Base-by-base conservation (phyloP, 306 rosid species). In the Castanea mollissima region DNA sequence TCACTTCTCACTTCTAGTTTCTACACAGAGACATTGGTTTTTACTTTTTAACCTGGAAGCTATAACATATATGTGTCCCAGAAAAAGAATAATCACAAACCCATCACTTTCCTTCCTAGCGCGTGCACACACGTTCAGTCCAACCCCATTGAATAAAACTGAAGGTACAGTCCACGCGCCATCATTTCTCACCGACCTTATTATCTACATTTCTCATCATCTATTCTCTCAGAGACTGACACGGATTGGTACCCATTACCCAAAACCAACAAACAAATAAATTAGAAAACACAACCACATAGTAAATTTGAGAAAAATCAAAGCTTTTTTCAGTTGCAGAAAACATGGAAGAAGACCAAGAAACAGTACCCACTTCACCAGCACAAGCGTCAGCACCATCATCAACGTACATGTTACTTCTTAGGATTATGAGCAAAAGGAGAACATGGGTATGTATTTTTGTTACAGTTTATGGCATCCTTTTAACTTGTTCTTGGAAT, bases 391-490 rank as follows among this genome's bases (percentile, higher is more conserved):
- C 93, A 1, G 41, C 86, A 0, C 84, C 91, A 1, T 55, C 87
- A 1, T 85, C 87, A 74, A 85, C 90, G 0, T 92, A 88, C 90
- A 13, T 52, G 73, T 74, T 93, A 6, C 27, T 90, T 15, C 78
- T 91, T 3, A 76, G 83, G 51, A 71, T 87, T 3, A 88, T 92
- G 96, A 90, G 98, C 92, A 90, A 87, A 80, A 90, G 97, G 76
- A 89, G 94, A 69, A 90, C 92, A 65, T 94, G 99, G 99, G 93
- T 85, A 25, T 91, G 88, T 51, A 75, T 90, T 0, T 89, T 91
- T 70, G 79, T 89, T 8, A 55, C 88, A 0, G 96, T 91, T 4
- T 94, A 92, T 18, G 92, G 90, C 0, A 65, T 89, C 57, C 83
- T 92, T 55, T 78, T 91, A 41, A 68, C 83, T 0, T 85, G 78